A percentile compares a stretch with the other conserved stretches of the same genome.
phyloP scores from a whole-genome alignment of 192 early-diverging fungal genomes.

The Radiomyces spectabilis region DNA sequence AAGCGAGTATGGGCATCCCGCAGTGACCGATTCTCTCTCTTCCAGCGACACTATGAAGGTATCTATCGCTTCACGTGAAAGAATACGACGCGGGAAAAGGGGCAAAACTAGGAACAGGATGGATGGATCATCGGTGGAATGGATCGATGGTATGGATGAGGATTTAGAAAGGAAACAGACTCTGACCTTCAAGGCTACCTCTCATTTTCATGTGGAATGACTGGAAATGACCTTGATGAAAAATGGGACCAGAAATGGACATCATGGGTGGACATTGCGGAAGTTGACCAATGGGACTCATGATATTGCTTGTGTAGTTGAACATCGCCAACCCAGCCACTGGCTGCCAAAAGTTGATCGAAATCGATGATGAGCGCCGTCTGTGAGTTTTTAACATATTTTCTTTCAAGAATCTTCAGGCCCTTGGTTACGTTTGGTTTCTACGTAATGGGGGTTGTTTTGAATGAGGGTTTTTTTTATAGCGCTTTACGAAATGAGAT shows the following conservation, averaged over 20 bases:
- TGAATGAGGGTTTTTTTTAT: not conserved
- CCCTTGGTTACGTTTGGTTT: not conserved
- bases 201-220: no score
- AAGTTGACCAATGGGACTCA: not conserved
- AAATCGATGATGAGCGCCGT: slow-evolving; percentile 91
- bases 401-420: not conserved
- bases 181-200: no score
- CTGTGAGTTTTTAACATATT: slow-evolving; percentile 33
- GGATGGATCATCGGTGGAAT: not conserved
- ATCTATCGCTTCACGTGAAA: not conserved
- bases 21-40: no score
- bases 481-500: not conserved
- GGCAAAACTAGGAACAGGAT: not conserved
- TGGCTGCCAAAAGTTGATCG: slow-evolving; percentile 94
- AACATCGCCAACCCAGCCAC: slow-evolving; percentile 97
- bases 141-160: slow-evolving; percentile 10
- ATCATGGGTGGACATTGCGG: not conserved
- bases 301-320: slow-evolving; percentile 47
- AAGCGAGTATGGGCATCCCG: no score
- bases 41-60: slow-evolving; percentile 6
- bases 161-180: no score
- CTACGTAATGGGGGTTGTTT: not conserved
- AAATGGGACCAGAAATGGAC: not conserved
- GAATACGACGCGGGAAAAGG: no score
- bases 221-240: not conserved